Evolutionary conservation across 2,329 filamentous ascomycete genomes (phyloP).

Genomic region (Colletotrichum sidae): DNA sequence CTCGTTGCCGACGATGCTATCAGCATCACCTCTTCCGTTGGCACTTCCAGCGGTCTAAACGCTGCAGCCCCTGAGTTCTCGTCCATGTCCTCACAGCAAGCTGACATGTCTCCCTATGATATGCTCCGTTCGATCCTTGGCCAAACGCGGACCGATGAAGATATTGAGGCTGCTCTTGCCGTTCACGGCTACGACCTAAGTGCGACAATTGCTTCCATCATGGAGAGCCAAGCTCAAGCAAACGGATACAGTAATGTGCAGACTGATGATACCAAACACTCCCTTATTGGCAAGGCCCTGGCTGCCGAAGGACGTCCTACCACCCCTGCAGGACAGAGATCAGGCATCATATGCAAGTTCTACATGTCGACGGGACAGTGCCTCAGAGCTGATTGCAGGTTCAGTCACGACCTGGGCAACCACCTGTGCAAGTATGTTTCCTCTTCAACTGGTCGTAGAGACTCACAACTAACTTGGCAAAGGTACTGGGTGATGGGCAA

Average conservation of each 20-base stretch:
- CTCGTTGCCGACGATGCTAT: slow-evolving; percentile 89
- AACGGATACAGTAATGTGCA: slow-evolving; percentile 47
- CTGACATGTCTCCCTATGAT: slow-evolving; percentile 97
- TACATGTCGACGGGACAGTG: slow-evolving; percentile 97
- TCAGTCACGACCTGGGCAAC: slow-evolving; percentile 95
- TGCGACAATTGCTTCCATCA: slow-evolving; percentile 88
- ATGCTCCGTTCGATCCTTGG: slow-evolving; percentile 96
- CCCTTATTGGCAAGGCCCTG: slow-evolving; percentile 92
- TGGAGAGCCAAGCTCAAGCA: slow-evolving; percentile 74
- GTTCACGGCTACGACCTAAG: slow-evolving; percentile 93
- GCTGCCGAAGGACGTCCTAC: slow-evolving; percentile 78
- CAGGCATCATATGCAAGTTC: slow-evolving; percentile 95
- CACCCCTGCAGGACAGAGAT: slow-evolving; percentile 82
- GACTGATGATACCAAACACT: slow-evolving; percentile 69
- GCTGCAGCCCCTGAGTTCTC: slow-evolving; percentile 84
- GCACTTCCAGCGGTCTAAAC: slow-evolving; percentile 78
- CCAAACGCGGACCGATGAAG: slow-evolving; percentile 89
- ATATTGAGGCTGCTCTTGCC: slow-evolving; percentile 92
- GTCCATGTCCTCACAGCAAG: slow-evolving; percentile 69
- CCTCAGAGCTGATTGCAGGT: slow-evolving; percentile 93
- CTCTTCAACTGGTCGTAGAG: not conserved
- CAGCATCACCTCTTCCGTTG: slow-evolving; percentile 80
- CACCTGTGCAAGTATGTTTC: slow-evolving; percentile 94
- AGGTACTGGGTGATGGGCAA: slow-evolving; percentile 98
- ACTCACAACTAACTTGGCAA: slow-evolving; percentile 21